Conservation (phyloP, 2,329 filamentous ascomycete species). For the Dactylellina parvicollis region DNA sequence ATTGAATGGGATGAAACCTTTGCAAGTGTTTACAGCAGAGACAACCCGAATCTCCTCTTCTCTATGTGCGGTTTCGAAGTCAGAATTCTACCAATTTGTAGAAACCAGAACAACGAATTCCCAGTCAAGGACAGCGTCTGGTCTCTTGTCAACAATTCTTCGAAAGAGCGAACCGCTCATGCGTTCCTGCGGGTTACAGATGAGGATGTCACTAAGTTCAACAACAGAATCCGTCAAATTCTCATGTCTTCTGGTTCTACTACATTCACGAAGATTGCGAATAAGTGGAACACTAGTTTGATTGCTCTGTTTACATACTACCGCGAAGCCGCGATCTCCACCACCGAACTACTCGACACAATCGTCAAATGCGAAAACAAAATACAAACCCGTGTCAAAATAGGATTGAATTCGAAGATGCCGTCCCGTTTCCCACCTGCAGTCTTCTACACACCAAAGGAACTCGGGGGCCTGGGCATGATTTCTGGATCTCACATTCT, state of each 20-base stretch:
- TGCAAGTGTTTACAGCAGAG: constrained; percentile 94
- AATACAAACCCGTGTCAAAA: constrained; percentile 98
- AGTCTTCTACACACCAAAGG: constrained; percentile 98
- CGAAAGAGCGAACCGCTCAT: constrained; percentile 95
- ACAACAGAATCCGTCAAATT: constrained; percentile 97
- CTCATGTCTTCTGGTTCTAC: constrained; percentile 99
- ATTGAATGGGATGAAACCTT: constrained; percentile 99
- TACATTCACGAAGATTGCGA: constrained; percentile 99
- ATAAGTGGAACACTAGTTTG: constrained; percentile 98
- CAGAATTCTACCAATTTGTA: constrained; percentile 90
- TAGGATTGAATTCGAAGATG: constrained; percentile 99
- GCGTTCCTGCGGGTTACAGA: constrained; percentile 98
- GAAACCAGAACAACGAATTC: constrained; percentile 96
- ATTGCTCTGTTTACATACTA: constrained; percentile 99
- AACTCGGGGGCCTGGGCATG: constrained; percentile 96
- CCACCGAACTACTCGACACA: constrained; percentile 90
- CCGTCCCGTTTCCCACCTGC: constrained; percentile 97
- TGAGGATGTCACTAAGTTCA: constrained; percentile 98
- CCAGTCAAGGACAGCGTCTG: constrained; percentile 97
- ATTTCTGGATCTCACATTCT: constrained; percentile 98
- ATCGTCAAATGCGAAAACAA: constrained; percentile 99
- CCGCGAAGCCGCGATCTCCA: constrained; percentile 94
- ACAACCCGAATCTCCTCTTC: constrained; percentile 96
- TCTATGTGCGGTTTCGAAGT: constrained; percentile 99
- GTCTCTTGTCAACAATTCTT: constrained; percentile 95